These are phyloP conservation scores for Pestalotiopsis sp. DNA, from an alignment of 2,329 filamentous ascomycete species.

Conservation along the genomic window DNA sequence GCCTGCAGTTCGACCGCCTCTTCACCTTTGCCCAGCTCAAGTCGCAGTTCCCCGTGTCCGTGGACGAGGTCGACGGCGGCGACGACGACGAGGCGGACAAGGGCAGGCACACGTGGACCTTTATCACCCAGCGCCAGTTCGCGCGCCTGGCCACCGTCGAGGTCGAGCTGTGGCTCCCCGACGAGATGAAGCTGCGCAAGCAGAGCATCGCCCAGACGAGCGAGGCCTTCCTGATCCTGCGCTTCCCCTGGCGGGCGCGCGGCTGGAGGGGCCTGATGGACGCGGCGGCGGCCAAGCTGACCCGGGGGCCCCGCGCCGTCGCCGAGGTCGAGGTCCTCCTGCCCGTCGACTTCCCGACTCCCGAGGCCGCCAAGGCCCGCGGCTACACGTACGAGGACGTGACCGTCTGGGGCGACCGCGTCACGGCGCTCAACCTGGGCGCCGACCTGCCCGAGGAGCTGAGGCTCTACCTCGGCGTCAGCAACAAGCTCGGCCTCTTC, in stretches of 20 bases:
- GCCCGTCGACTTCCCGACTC: conserved; percentile 63
- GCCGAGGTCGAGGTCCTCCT: conserved; percentile 68
- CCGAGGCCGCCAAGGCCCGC: conserved; percentile 56
- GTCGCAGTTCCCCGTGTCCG: conserved; percentile 45
- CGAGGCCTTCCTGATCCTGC: conserved; percentile 64
- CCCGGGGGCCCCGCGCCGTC: conserved; percentile 46
- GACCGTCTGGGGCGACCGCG: conserved; percentile 63
- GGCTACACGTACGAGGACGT: conserved; percentile 64
- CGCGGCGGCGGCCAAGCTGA: conserved; percentile 51
- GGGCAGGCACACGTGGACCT: conserved; percentile 61
- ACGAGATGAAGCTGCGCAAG: conserved; percentile 55
- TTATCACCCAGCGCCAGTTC: conserved; percentile 70
- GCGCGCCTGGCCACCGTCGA: conserved; percentile 71
- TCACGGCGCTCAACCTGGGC: conserved; percentile 57
- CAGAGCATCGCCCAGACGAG: conserved; percentile 49
- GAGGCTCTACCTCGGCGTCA: conserved; percentile 65
- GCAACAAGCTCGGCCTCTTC: conserved; percentile 68
- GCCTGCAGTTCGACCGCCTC: conserved; percentile 78
- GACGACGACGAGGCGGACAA: conserved; percentile 30
- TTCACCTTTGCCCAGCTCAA: conserved; percentile 77
- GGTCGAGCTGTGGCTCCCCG: conserved; percentile 70
- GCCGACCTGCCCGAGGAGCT: conserved; percentile 64
- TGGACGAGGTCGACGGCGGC: conserved; percentile 20
- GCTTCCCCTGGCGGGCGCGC: conserved; percentile 62
- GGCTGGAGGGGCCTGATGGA: conserved; percentile 51